Evolutionary conservation across 257 asterid genomes (phyloP).

Genomic region (Gynochthodes officinalis): DNA sequence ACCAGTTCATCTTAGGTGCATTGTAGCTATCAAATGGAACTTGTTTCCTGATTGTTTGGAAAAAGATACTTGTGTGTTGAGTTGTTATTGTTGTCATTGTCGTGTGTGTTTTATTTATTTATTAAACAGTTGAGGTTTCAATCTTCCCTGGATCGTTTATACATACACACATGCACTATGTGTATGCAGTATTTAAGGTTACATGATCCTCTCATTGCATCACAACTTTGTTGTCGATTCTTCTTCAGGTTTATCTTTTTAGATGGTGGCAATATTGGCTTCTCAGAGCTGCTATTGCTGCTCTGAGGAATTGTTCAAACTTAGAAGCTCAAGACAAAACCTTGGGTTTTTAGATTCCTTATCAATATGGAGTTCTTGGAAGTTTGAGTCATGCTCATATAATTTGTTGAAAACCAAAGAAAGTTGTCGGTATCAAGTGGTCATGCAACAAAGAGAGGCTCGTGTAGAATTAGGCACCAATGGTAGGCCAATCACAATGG

Average conservation of each 20-base stretch:
- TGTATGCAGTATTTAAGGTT: not conserved
- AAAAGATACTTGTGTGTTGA: not conserved
- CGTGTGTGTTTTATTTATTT: not conserved
- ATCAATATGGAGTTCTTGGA: slow-evolving; percentile 24
- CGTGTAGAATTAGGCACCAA: slow-evolving; percentile 43
- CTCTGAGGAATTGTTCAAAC: slow-evolving; percentile 35
- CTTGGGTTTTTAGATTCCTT: slow-evolving; percentile 48
- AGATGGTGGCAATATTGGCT: slow-evolving; percentile 72
- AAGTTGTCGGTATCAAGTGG: slow-evolving; percentile 29
- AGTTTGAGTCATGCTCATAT: slow-evolving; percentile 22
- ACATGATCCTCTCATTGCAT: not conserved
- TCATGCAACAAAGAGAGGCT: slow-evolving; percentile 57
- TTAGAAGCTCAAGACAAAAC: slow-evolving; percentile 39
- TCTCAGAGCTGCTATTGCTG: slow-evolving; percentile 64
- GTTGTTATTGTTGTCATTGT: too few species aligned
- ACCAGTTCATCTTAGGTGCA: not conserved
- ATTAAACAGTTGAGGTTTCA: not conserved
- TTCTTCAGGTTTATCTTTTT: slow-evolving; percentile 31
- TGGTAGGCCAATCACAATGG: slow-evolving; percentile 68
- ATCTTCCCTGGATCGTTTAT: not conserved
- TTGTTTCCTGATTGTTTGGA: not conserved
- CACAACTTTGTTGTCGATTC: not conserved
- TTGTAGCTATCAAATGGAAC: not conserved
- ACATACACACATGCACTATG: not conserved
- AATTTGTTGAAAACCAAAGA: slow-evolving; percentile 23